Percentiles rank a stretch among this genome's conserved stretches.
Evolutionary conservation across 2,329 filamentous ascomycete genomes (phyloP).

Genomic region (Stenocarpella maydis): DNA sequence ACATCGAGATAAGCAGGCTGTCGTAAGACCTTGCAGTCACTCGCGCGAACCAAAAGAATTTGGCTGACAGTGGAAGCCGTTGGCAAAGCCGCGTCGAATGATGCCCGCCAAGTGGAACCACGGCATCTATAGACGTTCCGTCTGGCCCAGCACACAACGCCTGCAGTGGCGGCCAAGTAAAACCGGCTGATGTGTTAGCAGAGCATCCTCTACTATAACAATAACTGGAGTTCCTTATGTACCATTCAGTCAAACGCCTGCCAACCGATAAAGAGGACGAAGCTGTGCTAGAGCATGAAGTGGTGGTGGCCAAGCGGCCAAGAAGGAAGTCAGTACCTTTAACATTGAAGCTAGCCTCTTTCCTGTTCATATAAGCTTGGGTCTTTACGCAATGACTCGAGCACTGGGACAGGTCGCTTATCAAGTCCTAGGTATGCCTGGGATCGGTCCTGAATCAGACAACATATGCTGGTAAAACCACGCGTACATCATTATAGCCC

Average conservation of each 20-base stretch:
- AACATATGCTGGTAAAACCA: not conserved
- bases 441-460: not conserved
- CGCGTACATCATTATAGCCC: not conserved
- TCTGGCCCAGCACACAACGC: not conserved
- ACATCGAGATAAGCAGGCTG: not conserved
- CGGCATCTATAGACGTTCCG: not conserved
- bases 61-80: too few relatives aligned
- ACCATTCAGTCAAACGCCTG: too few relatives aligned
- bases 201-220: not conserved
- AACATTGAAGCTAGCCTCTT: not conserved
- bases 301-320: not conserved
- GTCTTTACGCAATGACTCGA: not conserved
- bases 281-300: not conserved
- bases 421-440: not conserved
- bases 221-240: not conserved
- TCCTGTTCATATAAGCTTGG: not conserved
- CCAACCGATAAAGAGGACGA: not conserved
- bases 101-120: not conserved
- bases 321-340: not conserved
- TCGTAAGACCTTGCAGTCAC: too few relatives aligned
- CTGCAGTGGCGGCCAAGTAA: not conserved
- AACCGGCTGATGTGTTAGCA: not conserved
- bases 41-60: not conserved
- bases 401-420: not conserved
- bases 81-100: not conserved